These are phyloP conservation scores for Cryphonectria parasitica DNA, from an alignment of 2,329 filamentous ascomycete genomes.

Conservation along the genomic window DNA sequence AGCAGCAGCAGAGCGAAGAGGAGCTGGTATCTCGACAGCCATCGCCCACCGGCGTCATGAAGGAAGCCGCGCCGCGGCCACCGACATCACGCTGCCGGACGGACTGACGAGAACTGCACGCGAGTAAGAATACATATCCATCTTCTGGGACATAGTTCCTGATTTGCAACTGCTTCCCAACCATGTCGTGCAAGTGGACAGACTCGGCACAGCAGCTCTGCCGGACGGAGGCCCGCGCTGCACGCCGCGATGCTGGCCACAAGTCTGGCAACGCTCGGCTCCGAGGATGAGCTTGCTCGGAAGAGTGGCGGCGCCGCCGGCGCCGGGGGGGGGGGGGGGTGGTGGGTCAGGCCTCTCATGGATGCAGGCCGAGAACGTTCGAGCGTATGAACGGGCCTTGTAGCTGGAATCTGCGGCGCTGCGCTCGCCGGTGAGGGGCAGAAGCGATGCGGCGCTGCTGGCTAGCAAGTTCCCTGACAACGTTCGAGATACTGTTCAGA, in stretches of 20 bases:
- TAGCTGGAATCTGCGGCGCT: slow-evolving; percentile 29
- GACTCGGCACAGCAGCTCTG: slow-evolving; percentile 30
- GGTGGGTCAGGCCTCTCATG: background rate
- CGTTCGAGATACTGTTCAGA: slow-evolving; percentile 31
- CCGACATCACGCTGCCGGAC: background rate
- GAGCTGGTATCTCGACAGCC: background rate
- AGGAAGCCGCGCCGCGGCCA: background rate
- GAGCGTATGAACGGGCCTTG: slow-evolving; percentile 31
- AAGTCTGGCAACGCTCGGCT: slow-evolving; percentile 28
- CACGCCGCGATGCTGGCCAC: slow-evolving; percentile 18
- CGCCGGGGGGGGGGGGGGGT: background rate
- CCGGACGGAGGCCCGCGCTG: slow-evolving; percentile 29
- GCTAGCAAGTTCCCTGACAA: slow-evolving; percentile 33
- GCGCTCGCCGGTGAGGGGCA: slow-evolving; percentile 20
- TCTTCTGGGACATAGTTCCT: slow-evolving; percentile 16
- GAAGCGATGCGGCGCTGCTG: slow-evolving; percentile 31
- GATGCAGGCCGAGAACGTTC: slow-evolving; percentile 30
- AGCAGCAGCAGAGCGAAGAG: background rate
- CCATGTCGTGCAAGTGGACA: slow-evolving; percentile 32
- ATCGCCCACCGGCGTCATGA: slow-evolving; percentile 14
- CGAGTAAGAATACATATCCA: slow-evolving; percentile 18
- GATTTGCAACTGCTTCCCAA: slow-evolving; percentile 4
- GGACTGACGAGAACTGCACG: slow-evolving; percentile 4
- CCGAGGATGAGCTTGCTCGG: slow-evolving; percentile 3
- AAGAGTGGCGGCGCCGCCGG: background rate